Conservation (phyloP, 23 red algal genomes). For the Gracilaria vermiculophylla region DNA sequence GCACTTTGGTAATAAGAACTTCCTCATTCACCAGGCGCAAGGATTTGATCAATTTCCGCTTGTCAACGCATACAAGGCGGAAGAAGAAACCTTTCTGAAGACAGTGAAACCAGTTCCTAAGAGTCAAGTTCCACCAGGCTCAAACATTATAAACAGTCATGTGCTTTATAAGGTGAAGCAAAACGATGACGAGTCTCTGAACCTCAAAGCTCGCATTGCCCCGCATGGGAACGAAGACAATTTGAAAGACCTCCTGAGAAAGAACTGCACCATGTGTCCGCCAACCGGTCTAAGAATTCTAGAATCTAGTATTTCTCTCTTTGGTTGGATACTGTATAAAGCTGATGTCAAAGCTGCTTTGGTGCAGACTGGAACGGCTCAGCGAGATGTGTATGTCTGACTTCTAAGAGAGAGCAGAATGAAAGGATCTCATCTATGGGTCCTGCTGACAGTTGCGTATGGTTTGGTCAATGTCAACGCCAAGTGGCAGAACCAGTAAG, state of each 20-base stretch:
- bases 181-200: constrained; percentile 20
- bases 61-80: background rate
- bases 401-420: background rate
- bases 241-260: background rate
- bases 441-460: background rate
- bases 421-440: constrained; percentile 11
- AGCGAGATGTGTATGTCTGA: constrained; percentile 2
- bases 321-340: background rate
- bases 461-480: constrained; percentile 1
- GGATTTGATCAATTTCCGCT: constrained; percentile 37
- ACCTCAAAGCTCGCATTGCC: background rate
- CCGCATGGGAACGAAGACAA: constrained; percentile 46
- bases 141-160: constrained; percentile 4
- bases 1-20: constrained; percentile 33
- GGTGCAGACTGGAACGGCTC: constrained; percentile 11
- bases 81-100: background rate
- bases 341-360: constrained; percentile 47
- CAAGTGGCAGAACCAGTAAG: background rate
- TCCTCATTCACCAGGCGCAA: constrained; percentile 23
- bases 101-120: no score
- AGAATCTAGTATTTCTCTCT: background rate
- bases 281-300: background rate
- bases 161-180: background rate
- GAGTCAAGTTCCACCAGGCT: background rate
- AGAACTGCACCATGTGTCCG: background rate